Evolutionary conservation across 345 rosid genomes (phyloP).

Genomic region (Eucalyptus tenuipes): DNA sequence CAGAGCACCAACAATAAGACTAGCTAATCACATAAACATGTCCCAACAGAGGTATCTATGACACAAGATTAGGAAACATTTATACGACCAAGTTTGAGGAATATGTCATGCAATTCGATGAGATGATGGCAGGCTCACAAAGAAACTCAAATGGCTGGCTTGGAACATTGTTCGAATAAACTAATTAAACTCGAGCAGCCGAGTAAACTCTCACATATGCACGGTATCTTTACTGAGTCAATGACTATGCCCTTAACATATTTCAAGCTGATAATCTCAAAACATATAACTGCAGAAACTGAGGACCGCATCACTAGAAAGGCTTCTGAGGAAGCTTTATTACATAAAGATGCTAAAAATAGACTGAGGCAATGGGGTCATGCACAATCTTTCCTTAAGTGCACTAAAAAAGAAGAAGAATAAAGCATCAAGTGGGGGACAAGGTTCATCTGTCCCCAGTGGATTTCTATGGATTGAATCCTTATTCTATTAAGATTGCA

Average conservation of each 20-base stretch:
- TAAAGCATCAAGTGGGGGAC: constrained; percentile 7
- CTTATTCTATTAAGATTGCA: background rate
- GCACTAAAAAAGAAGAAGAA: background rate
- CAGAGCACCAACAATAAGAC: background rate
- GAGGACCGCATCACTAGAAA: background rate
- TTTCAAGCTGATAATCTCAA: background rate
- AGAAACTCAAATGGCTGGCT: background rate
- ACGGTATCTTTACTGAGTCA: background rate
- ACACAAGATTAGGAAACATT: background rate
- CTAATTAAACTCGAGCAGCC: background rate
- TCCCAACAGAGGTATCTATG: background rate
- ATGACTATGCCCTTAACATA: background rate
- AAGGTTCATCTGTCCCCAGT: constrained; percentile 15
- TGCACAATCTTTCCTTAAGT: background rate
- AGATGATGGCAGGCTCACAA: background rate
- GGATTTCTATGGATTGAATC: constrained; percentile 1
- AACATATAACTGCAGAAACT: background rate
- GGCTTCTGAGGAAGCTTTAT: constrained; percentile 1
- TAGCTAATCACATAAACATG: background rate
- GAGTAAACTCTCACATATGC: background rate
- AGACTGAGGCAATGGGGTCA: constrained; percentile 1
- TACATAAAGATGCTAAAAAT: constrained; percentile 14
- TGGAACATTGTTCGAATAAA: background rate
- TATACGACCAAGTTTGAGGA: background rate
- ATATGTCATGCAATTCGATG: background rate